Evolutionary conservation across 1,284 basidiomycete species (phyloP), one percentile per base, ranked within the genome.

Genomic region (Malassezia slooffiae): DNA sequence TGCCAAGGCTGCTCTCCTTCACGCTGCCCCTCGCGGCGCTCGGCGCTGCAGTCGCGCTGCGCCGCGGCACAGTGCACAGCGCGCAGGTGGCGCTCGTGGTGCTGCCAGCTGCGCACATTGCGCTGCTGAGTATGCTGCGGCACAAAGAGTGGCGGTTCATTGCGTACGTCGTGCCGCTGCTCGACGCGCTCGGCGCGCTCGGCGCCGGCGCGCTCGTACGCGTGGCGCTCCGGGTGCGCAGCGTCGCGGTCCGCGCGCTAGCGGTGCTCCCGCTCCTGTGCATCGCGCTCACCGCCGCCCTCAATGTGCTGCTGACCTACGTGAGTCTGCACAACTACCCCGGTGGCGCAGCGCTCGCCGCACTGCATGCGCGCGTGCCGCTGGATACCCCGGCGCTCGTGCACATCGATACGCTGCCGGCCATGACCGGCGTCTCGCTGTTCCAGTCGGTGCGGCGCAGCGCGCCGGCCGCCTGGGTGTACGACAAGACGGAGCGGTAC

Each of bases 91-190:
- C 47, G 0, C 70, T 77, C 0, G 21, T 80, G 1, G n/a, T n/a
- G n/a, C n/a, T n/a, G n/a, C n/a, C n/a, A n/a, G n/a, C n/a, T n/a
- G 53, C 67, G 0, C 84, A 86, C 60, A 63, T 90, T 1, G 70
- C 56, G 0, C 67, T 81, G 0, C 77, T 97, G 59, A 89, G 85
- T 60, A 72, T 69, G 15, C 74, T 96, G 0, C 81, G 78, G 17
- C 70, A 70, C 52, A 72, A 77, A 64, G 93, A 97, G 71, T 96
- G 91, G 90, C 78, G 91, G 4, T 97, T 97, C 70, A 75, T 95
- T 49, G 76, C 89, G 5, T 96, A 96, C 62, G 76, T 80, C 10
- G 76, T 95, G 0, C 89, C 91, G 0, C 62, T 80, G 0, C 74
- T 87, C 68, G 95, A 95, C 58, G 72, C 88, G 3, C 76, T 82